Evolutionary conservation across 2,329 filamentous ascomycete species (phyloP).

Genomic region (Fusarium torulosum): DNA sequence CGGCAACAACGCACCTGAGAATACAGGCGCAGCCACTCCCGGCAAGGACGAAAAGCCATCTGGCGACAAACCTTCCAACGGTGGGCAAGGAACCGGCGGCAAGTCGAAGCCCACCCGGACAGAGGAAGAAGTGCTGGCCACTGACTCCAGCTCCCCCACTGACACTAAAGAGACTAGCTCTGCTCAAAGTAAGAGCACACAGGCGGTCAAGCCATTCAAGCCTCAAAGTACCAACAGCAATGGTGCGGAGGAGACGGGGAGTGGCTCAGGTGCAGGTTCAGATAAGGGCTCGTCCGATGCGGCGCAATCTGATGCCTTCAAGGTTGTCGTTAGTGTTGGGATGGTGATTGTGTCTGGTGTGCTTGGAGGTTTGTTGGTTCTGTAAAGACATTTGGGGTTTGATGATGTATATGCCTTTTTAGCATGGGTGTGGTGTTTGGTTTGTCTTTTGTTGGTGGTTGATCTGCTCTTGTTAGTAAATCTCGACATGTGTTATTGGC

Average conservation of each 20-base stretch:
- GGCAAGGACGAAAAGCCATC: not conserved
- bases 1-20: slow-evolving; percentile 2
- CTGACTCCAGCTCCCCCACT: slow-evolving; percentile 25
- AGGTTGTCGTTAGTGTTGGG: slow-evolving; percentile 14
- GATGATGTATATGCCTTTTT: not conserved
- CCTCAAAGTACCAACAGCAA: slow-evolving; percentile 5
- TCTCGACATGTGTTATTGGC: not conserved
- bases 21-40: not conserved
- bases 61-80: not conserved
- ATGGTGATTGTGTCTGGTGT: slow-evolving; percentile 31
- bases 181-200: slow-evolving; percentile 6
- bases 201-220: slow-evolving; percentile 32
- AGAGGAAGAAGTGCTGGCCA: slow-evolving; percentile 26
- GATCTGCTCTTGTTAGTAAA: not conserved
- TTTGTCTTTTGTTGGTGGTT: not conserved
- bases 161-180: not conserved
- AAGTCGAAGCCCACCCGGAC: slow-evolving; percentile 1
- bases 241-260: slow-evolving; percentile 21
- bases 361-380: slow-evolving; percentile 30
- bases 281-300: not conserved
- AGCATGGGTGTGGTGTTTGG: slow-evolving; percentile 19
- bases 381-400: slow-evolving; percentile 8
- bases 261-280: slow-evolving; percentile 3
- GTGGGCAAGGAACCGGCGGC: not conserved
- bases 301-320: slow-evolving; percentile 20